Evolutionary conservation across 768 basidiomycete genomes (phyloP), one percentile per base, ranked within the genome.

Genomic region (Cystobasidium tubakii): DNA sequence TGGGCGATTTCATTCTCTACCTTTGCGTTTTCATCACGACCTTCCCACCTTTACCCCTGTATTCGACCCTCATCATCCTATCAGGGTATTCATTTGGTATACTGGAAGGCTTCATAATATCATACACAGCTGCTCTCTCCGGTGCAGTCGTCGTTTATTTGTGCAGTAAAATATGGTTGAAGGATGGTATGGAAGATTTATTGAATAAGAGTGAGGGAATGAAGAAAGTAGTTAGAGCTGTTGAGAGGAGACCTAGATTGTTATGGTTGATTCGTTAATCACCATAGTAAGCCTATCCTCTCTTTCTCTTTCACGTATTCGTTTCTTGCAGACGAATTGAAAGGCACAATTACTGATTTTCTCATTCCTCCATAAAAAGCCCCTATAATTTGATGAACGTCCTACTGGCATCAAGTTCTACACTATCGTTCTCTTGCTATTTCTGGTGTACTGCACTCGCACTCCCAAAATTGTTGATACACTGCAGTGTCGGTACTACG

Each of bases 181-280:
- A 87, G 77, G 86, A 87, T 64, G 82, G 82, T 73, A 92, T 95
- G 75, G 84, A 86, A 43, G 86, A 84, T 64, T 89, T 89, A 86
- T 86, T 93, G 12, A 84, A 87, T 31, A 87, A 85, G 19, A 87
- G 89, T 0, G 82, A 85, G 62, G 87, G 88, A 13, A 86, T 94
- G 79, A 88, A 86, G 76, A 88, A 91, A 60, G 89, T 90, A 72
- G 88, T 95, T 12, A 85, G 88, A 42, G 92, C 92, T 27, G 89
- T 96, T 77, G 91, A 94, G 83, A 87, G 88, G 81, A 87, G 88
- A 65, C 92, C 92, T 0, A 88, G 88, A 78, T 85, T 96, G 3
- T 87, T 96, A 23, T 92, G 95, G 83, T 86, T 95, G 74, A 90
- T 96, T 77, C 89, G 93, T 63, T 85, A 93, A 69, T 92, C 90